Base-by-base conservation (phyloP, 2,329 filamentous ascomycete species). In the Fusarium sp. region DNA sequence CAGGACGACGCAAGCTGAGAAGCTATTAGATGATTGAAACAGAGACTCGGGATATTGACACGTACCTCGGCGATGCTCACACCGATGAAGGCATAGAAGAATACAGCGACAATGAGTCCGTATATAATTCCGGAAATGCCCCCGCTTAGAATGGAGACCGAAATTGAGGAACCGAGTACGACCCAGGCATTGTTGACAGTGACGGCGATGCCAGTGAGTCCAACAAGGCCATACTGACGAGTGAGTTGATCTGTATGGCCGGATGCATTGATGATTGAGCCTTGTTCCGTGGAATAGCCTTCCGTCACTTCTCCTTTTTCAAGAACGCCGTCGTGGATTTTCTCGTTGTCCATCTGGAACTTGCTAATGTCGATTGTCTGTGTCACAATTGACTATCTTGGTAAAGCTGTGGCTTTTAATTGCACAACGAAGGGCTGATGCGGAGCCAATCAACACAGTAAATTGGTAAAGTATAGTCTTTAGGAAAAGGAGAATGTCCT, bases 111-210 rank as follows among this genome's bases (percentile, higher is more conserved):
- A 0, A 74, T 62, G 0, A 74, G 71, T 0, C 72, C 72, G 10
- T 74, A 74, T 4, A 74, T 74, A 0, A 74, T 62, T 1, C 72
- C 72, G 0, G 72, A 65, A 2, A 69, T 68, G 0, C 72, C 72
- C 0, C 72, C 72, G 3, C 62, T 73, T 1, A 74, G 50, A 0
- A 74, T 52, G 0, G 72, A 74, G 2, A 74, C 62, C 1, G 72
- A 74, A 9, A 74, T 74, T 0, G 72, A 74, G 0, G 72, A 74
- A 0, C 72, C 71, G 0, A 74, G 52, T 2, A 74, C 72, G 0
- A 74, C 72, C 72, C 72, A 74, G 1, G 72, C 72, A 45, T 74
- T 74, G 35, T 74, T 74, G 32, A 74, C 72, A 0, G 72, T 74
- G 0, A 74, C 71, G 7, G 72, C 72, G 11, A 73, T 71, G 2